A percentile compares a stretch with the other conserved stretches of the same genome.
phyloP scores from a whole-genome alignment of 2,329 filamentous ascomycete species.

The Ambrosiella beaveri region DNA sequence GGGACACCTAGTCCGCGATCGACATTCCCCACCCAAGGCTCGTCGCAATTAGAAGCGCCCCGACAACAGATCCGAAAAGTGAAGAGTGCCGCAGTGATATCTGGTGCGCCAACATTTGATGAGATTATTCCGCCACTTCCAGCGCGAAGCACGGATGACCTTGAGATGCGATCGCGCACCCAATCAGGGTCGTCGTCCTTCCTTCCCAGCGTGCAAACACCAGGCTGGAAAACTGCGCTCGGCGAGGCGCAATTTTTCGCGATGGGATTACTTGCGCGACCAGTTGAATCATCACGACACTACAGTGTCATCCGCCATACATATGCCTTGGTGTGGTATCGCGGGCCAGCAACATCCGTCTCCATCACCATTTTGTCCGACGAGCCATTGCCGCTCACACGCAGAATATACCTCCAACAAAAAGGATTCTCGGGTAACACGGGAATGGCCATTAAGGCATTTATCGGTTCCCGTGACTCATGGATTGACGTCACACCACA shows the following conservation, averaged over 20 bases:
- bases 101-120: not conserved
- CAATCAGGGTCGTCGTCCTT: not conserved
- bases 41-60: too few species aligned
- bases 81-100: conserved; percentile 8
- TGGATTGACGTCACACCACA: conserved; percentile 55
- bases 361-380: conserved; percentile 48
- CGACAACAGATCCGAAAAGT: conserved; percentile 5
- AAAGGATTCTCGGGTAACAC: conserved; percentile 52
- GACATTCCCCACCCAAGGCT: not conserved
- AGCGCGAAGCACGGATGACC: not conserved
- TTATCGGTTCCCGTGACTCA: conserved; percentile 38
- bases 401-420: conserved; percentile 50
- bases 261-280: conserved; percentile 44
- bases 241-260: conserved; percentile 48
- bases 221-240: conserved; percentile 29
- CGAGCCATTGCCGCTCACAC: conserved; percentile 34
- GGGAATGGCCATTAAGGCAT: conserved; percentile 47
- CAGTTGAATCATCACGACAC: conserved; percentile 47
- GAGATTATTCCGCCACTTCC: not conserved
- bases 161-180: not conserved
- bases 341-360: conserved; percentile 45
- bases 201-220: not conserved
- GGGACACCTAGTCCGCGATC: not conserved
- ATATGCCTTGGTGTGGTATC: conserved; percentile 45
- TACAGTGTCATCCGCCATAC: conserved; percentile 52